A percentile compares a stretch with the other conserved stretches of the same genome.
These are phyloP conservation scores for Lipomyces mesembrius DNA, from an alignment of 805 yeast genomes.

Conservation along the genomic window DNA sequence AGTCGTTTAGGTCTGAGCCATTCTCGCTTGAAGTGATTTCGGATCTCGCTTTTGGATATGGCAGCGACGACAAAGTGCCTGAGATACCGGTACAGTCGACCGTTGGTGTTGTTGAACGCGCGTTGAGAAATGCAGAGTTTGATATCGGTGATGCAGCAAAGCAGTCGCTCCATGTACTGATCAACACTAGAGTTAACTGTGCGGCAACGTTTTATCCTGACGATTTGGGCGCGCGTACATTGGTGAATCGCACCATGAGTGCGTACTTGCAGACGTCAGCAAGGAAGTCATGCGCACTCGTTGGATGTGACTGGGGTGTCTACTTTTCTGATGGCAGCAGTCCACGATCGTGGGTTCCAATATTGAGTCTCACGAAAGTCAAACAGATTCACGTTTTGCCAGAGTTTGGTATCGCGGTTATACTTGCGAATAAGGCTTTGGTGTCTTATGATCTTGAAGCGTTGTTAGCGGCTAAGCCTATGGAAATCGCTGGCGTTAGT, in stretches of 20 bases:
- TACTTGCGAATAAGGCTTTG: slow-evolving; percentile 63
- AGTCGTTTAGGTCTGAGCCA: slow-evolving; percentile 54
- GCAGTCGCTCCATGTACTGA: slow-evolving; percentile 40
- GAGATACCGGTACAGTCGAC: slow-evolving; percentile 43
- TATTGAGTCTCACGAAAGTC: slow-evolving; percentile 58
- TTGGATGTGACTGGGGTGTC: slow-evolving; percentile 70
- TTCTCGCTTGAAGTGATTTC: slow-evolving; percentile 59
- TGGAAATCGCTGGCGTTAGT: neutral
- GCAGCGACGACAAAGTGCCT: slow-evolving; percentile 53
- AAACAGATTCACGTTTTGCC: slow-evolving; percentile 65
- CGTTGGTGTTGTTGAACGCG: slow-evolving; percentile 48
- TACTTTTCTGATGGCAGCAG: slow-evolving; percentile 51
- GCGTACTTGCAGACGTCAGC: slow-evolving; percentile 34
- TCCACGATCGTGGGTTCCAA: slow-evolving; percentile 59
- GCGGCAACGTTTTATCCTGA: slow-evolving; percentile 54
- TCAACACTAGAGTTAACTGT: slow-evolving; percentile 49
- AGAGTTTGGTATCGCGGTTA: slow-evolving; percentile 58
- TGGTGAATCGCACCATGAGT: slow-evolving; percentile 30
- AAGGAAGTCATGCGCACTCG: slow-evolving; percentile 45
- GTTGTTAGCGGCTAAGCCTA: slow-evolving; percentile 47
- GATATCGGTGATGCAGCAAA: slow-evolving; percentile 8
- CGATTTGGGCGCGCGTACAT: slow-evolving; percentile 48
- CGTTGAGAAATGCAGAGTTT: slow-evolving; percentile 40
- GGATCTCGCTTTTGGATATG: slow-evolving; percentile 67
- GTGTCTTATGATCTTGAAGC: slow-evolving; percentile 67